Evolutionary conservation across 108 stramenopile species (phyloP).

Genomic region (Ochromonas danica): DNA sequence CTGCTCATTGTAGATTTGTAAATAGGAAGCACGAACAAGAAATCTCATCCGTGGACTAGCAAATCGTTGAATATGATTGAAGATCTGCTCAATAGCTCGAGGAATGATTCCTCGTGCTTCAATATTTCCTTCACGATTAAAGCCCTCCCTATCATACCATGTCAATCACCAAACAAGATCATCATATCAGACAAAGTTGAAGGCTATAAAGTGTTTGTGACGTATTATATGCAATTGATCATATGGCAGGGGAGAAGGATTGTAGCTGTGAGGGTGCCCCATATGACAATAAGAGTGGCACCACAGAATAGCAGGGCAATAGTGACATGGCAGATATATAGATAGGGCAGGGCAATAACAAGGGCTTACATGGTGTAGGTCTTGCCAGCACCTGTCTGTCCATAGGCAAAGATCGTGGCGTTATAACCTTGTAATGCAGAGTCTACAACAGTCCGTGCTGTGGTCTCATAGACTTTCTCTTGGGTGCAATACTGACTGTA

Average conservation of each 20-base stretch:
- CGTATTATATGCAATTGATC: too few relatives aligned
- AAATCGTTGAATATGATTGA: slow-evolving; percentile 57
- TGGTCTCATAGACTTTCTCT: slow-evolving; percentile 58
- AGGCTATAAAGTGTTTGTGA: neutral
- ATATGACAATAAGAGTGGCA: too few relatives aligned
- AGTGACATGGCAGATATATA: too few relatives aligned
- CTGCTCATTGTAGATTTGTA: slow-evolving; percentile 68
- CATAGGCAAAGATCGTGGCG: slow-evolving; percentile 85
- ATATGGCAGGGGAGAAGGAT: too few relatives aligned
- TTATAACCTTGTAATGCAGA: slow-evolving; percentile 83
- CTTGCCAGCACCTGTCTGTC: slow-evolving; percentile 55
- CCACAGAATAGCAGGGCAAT: too few relatives aligned
- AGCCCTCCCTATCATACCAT: slow-evolving; percentile 47
- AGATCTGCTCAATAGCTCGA: slow-evolving; percentile 68
- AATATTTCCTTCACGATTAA: slow-evolving; percentile 38
- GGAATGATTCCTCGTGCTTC: slow-evolving; percentile 66
- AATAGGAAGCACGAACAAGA: slow-evolving; percentile 62
- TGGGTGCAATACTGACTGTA: slow-evolving; percentile 52
- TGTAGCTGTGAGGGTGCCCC: too few relatives aligned
- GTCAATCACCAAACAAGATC: too few relatives aligned
- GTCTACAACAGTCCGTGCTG: slow-evolving; percentile 58
- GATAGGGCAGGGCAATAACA: too few relatives aligned
- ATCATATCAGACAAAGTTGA: neutral
- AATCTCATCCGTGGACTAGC: slow-evolving; percentile 49
- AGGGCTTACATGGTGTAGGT: slow-evolving; percentile 68